Conservation (phyloP, 2,329 filamentous ascomycete genomes). For the Chaetomiaceae sp. region DNA sequence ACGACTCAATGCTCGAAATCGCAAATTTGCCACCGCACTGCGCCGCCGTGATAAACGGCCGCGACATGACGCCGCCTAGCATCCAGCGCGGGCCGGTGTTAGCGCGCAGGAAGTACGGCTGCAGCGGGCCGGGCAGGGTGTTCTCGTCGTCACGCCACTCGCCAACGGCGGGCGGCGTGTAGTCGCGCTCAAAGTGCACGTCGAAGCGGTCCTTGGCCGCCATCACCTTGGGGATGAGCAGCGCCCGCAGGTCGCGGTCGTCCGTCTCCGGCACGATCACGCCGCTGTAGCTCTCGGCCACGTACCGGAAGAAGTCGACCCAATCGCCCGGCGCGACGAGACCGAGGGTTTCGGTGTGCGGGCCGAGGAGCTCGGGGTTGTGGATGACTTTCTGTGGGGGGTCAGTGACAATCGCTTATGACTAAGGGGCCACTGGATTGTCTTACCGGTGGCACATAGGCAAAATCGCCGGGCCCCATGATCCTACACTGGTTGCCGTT, state of each 20-base stretch:
- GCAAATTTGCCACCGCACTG: constrained; percentile 45
- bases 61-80: constrained; percentile 38
- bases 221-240: constrained; percentile 50
- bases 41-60: constrained; percentile 43
- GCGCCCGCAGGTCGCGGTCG: constrained; percentile 42
- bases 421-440: background rate
- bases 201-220: constrained; percentile 48
- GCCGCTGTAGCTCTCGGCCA: constrained; percentile 46
- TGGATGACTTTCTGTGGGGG: constrained; percentile 39
- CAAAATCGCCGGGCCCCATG: constrained; percentile 51
- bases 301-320: constrained; percentile 55
- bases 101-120: constrained; percentile 46
- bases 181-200: constrained; percentile 41
- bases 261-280: constrained; percentile 46
- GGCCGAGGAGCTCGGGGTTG: constrained; percentile 48
- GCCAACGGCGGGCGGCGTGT: constrained; percentile 35
- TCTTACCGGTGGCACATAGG: constrained; percentile 45
- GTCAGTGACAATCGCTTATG: background rate
- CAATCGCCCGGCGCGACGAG: constrained; percentile 52
- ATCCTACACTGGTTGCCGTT: constrained; percentile 50
- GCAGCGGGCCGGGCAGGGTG: constrained; percentile 31
- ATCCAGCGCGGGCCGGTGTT: constrained; percentile 44
- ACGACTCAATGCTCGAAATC: constrained; percentile 47
- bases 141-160: constrained; percentile 39
- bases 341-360: constrained; percentile 48